Conservation (phyloP, 2,329 filamentous ascomycete genomes). For the Sphaerostilbella broomeana region DNA sequence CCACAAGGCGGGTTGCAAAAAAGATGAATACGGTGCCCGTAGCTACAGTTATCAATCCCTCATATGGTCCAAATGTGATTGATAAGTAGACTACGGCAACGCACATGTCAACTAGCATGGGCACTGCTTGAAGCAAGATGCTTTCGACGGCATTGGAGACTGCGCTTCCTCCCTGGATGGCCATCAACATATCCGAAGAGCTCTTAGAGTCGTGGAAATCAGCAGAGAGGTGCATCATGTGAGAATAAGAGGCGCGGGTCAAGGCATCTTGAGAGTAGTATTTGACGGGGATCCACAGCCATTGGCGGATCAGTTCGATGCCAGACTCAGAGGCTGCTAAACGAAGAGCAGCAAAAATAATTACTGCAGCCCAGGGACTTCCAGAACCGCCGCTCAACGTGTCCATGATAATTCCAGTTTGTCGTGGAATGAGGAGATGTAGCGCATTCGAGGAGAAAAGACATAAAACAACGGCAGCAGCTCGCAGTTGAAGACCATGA, state of each 20-base stretch:
- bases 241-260: conserved; percentile 49
- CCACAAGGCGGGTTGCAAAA: conserved; percentile 46
- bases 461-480: conserved; percentile 59
- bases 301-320: conserved; percentile 45
- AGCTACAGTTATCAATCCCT: conserved; percentile 55
- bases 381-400: conserved; percentile 48
- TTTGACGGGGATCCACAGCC: conserved; percentile 53
- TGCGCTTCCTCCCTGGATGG: conserved; percentile 47
- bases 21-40: conserved; percentile 52
- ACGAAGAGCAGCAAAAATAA: conserved; percentile 45
- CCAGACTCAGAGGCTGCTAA: conserved; percentile 50
- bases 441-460: conserved; percentile 65
- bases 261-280: conserved; percentile 50
- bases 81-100: conserved; percentile 56
- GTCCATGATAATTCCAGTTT: conserved; percentile 73
- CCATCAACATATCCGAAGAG: conserved; percentile 51
- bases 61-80: conserved; percentile 52
- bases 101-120: conserved; percentile 54
- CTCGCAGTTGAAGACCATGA: conserved; percentile 58
- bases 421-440: conserved; percentile 72
- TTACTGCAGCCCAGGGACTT: conserved; percentile 46
- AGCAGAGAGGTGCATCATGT: conserved; percentile 54
- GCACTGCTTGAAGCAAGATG: conserved; percentile 50
- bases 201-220: conserved; percentile 57
- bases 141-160: conserved; percentile 52